These are phyloP conservation scores for Cyclotella cryptica DNA, from an alignment of 108 stramenopile species.

Conservation along the genomic window DNA sequence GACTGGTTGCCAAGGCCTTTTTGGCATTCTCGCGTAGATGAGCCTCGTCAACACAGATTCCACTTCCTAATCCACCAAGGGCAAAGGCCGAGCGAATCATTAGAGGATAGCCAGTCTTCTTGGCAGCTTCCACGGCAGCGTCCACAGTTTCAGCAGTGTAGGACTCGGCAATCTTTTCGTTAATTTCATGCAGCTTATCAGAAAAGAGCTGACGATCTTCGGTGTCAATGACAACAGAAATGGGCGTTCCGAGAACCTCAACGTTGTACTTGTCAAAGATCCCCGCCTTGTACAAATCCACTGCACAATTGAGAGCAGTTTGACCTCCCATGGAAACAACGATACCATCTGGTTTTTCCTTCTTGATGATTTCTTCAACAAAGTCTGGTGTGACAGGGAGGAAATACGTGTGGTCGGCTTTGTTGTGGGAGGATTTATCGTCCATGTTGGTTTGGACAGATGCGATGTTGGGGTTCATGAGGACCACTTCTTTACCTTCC, in stretches of 20 bases:
- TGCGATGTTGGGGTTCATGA: conserved; percentile 99
- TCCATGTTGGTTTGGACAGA: conserved; percentile 99
- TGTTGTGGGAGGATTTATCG: conserved; percentile 76
- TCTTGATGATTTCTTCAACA: conserved; percentile 95
- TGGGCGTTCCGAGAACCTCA: conserved; percentile 95
- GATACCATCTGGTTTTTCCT: conserved; percentile 98
- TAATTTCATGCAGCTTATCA: conserved; percentile 93
- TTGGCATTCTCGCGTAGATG: conserved; percentile 86
- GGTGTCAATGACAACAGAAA: conserved; percentile 94
- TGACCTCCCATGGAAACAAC: conserved; percentile 99
- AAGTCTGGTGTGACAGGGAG: conserved; percentile 96
- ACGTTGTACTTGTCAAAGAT: conserved; percentile 94
- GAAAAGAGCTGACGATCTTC: conserved; percentile 98
- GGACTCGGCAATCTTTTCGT: conserved; percentile 95
- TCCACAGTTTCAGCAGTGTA: conserved; percentile 82
- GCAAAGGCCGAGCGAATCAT: conserved; percentile 99
- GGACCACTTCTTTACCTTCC: conserved; percentile 96
- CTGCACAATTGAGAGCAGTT: conserved; percentile 97
- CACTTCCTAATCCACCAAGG: conserved; percentile 97
- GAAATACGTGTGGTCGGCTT: conserved; percentile 97
- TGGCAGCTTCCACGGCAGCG: conserved; percentile 87
- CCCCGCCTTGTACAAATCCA: conserved; percentile 90
- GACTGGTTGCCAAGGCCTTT: conserved; percentile 89
- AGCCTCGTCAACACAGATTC: conserved; percentile 90
- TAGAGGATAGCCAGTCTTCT: conserved; percentile 94